Conservation (phyloP, 768 basidiomycete genomes). For the Russula vinacea region DNA sequence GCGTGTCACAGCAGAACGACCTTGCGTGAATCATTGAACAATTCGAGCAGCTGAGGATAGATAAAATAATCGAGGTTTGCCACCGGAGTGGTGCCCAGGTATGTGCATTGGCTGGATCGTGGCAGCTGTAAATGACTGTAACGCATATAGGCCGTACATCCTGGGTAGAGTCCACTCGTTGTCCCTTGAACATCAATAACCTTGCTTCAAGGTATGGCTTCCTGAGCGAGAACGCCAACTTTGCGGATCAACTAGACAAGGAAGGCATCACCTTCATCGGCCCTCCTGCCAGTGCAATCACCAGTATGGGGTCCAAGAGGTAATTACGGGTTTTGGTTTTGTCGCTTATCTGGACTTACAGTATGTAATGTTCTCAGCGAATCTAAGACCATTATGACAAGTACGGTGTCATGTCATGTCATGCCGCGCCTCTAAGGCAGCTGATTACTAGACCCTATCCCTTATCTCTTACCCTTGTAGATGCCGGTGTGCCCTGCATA, state of each 20-base stretch:
- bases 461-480: conserved; percentile 38
- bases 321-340: conserved; percentile 32
- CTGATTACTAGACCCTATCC: conserved; percentile 9
- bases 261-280: conserved; percentile 89
- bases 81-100: conserved; percentile 82
- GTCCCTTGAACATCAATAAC: background rate
- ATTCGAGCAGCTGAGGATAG: conserved; percentile 63
- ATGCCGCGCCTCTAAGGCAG: background rate
- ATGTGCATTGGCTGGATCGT: conserved; percentile 24
- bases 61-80: conserved; percentile 86
- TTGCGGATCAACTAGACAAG: conserved; percentile 68
- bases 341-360: background rate
- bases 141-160: conserved; percentile 73
- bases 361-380: conserved; percentile 48
- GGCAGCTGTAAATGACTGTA: background rate
- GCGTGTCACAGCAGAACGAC: conserved; percentile 35
- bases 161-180: conserved; percentile 53
- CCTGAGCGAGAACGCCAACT: conserved; percentile 85
- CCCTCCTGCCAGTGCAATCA: conserved; percentile 81
- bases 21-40: background rate
- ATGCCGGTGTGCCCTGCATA: conserved; percentile 87
- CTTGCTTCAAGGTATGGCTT: conserved; percentile 73
- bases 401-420: conserved; percentile 39
- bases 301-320: conserved; percentile 97
- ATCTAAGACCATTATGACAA: conserved; percentile 92